Evolutionary conservation across 2,329 filamentous ascomycete species (phyloP).

Genomic region (Ophiostoma pallidulum): DNA sequence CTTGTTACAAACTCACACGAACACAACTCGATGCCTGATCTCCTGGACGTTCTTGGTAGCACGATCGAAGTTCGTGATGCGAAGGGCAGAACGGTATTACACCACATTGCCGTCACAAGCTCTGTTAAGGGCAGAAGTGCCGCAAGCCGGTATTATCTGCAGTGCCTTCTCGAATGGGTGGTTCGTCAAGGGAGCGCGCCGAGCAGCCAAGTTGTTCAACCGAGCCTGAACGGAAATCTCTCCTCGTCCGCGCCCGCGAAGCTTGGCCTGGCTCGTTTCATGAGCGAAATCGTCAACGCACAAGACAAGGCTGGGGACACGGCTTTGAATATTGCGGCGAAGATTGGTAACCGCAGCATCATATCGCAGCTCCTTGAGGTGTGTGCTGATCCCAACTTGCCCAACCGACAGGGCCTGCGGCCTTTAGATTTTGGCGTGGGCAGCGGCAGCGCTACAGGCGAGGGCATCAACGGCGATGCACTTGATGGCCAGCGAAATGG

Average conservation of each 20-base stretch:
- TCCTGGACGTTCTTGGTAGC: slow-evolving; percentile 78
- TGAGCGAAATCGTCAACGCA: slow-evolving; percentile 93
- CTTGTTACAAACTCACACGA: slow-evolving; percentile 92
- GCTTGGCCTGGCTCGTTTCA: slow-evolving; percentile 85
- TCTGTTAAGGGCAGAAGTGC: slow-evolving; percentile 88
- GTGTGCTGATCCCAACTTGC: slow-evolving; percentile 82
- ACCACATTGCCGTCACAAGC: slow-evolving; percentile 93
- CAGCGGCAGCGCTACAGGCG: slow-evolving; percentile 46
- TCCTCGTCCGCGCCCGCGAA: slow-evolving; percentile 38
- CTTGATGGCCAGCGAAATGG: slow-evolving; percentile 34
- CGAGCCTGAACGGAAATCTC: slow-evolving; percentile 14
- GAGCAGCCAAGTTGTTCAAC: slow-evolving; percentile 30
- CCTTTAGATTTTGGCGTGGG: slow-evolving; percentile 94
- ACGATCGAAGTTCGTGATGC: slow-evolving; percentile 87
- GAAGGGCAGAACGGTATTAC: slow-evolving; percentile 82
- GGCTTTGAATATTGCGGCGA: slow-evolving; percentile 83
- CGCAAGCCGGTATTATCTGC: slow-evolving; percentile 91
- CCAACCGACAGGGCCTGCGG: slow-evolving; percentile 79
- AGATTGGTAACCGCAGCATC: slow-evolving; percentile 88
- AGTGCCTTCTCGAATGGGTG: slow-evolving; percentile 88
- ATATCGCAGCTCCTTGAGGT: slow-evolving; percentile 96
- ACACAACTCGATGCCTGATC: slow-evolving; percentile 77
- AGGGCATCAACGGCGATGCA: slow-evolving; percentile 33
- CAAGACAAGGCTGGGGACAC: slow-evolving; percentile 93
- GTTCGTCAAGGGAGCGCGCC: slow-evolving; percentile 61